Evolutionary conservation across 192 early-diverging fungal species (phyloP).

Genomic region (Linnemannia hyalina): DNA sequence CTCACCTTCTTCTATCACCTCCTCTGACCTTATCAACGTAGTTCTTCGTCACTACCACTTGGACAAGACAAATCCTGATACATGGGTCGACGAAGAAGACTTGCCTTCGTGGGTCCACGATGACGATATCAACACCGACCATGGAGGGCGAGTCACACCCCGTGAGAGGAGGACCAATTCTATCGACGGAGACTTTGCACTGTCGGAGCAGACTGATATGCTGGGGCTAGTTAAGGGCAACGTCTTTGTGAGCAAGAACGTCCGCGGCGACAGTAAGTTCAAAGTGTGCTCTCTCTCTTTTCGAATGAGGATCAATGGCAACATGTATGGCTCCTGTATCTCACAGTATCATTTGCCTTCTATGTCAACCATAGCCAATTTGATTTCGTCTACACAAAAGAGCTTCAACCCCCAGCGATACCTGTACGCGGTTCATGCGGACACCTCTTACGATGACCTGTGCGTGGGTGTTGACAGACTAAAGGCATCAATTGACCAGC

Average conservation of each 20-base stretch:
- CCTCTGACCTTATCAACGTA: background rate
- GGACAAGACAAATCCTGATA: slow-evolving; percentile 61
- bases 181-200: slow-evolving; percentile 38
- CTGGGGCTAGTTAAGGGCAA: slow-evolving; percentile 57
- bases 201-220: slow-evolving; percentile 63
- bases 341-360: background rate
- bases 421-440: slow-evolving; percentile 84
- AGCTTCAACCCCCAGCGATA: slow-evolving; percentile 77
- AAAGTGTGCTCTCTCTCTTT: too few relatives aligned
- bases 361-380: slow-evolving; percentile 6
- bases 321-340: too few relatives aligned
- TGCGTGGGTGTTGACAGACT: slow-evolving; percentile 80
- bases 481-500: slow-evolving; percentile 79
- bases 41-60: slow-evolving; percentile 68
- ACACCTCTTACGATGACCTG: slow-evolving; percentile 89
- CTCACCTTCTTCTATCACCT: background rate
- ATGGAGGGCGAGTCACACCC: slow-evolving; percentile 37
- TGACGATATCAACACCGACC: slow-evolving; percentile 42
- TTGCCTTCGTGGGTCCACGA: slow-evolving; percentile 56
- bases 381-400: slow-evolving; percentile 60
- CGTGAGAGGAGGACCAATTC: slow-evolving; percentile 16
- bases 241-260: slow-evolving; percentile 33
- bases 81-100: slow-evolving; percentile 64
- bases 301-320: too few relatives aligned
- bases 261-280: slow-evolving; percentile 35